Percentiles rank a stretch among this genome's conserved stretches.
Evolutionary conservation across 495 filamentous ascomycete genomes (phyloP).

Genomic region (Lineolata rhizophorae): DNA sequence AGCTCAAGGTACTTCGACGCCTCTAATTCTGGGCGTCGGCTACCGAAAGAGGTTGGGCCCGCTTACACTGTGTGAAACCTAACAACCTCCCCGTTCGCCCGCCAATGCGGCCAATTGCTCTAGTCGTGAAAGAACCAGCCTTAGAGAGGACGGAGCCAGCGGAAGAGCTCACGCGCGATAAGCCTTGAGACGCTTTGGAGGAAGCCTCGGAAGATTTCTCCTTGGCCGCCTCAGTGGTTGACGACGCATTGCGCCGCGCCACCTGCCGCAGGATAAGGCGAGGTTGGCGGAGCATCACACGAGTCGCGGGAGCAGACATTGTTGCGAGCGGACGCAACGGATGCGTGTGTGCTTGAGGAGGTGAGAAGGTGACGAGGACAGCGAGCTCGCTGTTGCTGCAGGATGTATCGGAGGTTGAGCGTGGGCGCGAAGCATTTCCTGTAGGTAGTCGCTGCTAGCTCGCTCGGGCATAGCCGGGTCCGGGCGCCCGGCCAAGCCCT

Average conservation of each 20-base stretch:
- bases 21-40: background rate
- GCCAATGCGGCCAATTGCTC: conserved; percentile 53
- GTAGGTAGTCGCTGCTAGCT: too few relatives aligned
- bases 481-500: too few relatives aligned
- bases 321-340: too few relatives aligned
- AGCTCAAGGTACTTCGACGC: conserved; percentile 1
- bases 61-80: conserved; percentile 61
- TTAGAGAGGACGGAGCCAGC: conserved; percentile 57
- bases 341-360: too few relatives aligned
- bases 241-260: conserved; percentile 38
- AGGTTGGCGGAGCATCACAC: conserved; percentile 38
- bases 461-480: too few relatives aligned
- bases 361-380: too few relatives aligned
- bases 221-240: conserved; percentile 36
- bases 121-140: conserved; percentile 39
- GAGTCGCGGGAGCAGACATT: conserved; percentile 27
- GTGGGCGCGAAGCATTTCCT: too few relatives aligned
- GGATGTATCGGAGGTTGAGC: too few relatives aligned
- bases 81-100: conserved; percentile 68
- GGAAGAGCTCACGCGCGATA: conserved; percentile 59
- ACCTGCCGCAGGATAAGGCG: conserved; percentile 34
- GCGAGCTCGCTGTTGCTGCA: too few relatives aligned
- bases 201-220: conserved; percentile 39
- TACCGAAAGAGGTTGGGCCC: background rate
- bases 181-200: conserved; percentile 64